A percentile compares a stretch with the other conserved stretches of the same genome.
phyloP scores from a whole-genome alignment of 2,329 filamentous ascomycete species.

The Neonectria ditissima region DNA sequence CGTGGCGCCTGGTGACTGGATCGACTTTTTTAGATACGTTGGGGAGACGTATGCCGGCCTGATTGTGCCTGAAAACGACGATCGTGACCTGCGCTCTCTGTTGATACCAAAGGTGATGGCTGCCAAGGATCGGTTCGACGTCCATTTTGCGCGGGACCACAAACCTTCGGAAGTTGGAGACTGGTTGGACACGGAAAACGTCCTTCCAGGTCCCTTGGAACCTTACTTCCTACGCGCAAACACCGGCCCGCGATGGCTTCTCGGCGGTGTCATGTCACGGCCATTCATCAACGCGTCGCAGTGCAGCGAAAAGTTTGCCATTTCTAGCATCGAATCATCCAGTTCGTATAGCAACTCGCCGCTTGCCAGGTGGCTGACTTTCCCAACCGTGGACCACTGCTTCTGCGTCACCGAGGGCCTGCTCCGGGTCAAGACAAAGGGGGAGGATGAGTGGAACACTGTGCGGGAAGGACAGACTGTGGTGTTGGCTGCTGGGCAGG shows the following conservation, averaged over 20 bases:
- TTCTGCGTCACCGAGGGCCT: conserved; percentile 61
- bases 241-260: conserved; percentile 59
- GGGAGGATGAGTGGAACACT: conserved; percentile 37
- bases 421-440: conserved; percentile 53
- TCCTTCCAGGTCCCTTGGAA: conserved; percentile 52
- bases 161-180: conserved; percentile 56
- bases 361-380: conserved; percentile 55
- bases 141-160: conserved; percentile 64
- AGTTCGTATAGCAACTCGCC: conserved; percentile 51
- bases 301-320: conserved; percentile 61
- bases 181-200: conserved; percentile 56
- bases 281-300: conserved; percentile 63
- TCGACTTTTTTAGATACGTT: conserved; percentile 71
- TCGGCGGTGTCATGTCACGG: conserved; percentile 59
- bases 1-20: conserved; percentile 68
- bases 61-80: conserved; percentile 63
- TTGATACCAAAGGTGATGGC: conserved; percentile 67
- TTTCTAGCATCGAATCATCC: conserved; percentile 63
- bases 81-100: conserved; percentile 62
- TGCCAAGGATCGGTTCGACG: conserved; percentile 66
- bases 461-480: conserved; percentile 60
- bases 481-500: conserved; percentile 59
- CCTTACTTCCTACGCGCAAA: conserved; percentile 65
- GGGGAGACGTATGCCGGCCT: conserved; percentile 63
- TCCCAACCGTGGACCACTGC: conserved; percentile 63